phyloP scores from a whole-genome alignment of 345 rosid genomes.

The Brassica napus region DNA sequence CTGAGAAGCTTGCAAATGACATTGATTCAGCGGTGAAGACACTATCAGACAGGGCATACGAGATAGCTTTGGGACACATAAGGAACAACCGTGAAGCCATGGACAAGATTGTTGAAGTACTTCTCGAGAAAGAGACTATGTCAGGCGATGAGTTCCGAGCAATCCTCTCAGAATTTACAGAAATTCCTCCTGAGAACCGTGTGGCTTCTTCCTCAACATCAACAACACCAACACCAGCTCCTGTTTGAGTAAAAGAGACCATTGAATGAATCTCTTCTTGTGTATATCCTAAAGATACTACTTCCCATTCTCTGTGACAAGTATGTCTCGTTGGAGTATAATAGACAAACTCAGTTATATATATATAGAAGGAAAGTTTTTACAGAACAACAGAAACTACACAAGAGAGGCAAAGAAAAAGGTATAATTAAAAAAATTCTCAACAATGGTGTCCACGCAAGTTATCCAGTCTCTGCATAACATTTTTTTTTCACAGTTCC shows the following conservation, averaged over 20 bases:
- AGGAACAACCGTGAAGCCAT: conserved; percentile 93
- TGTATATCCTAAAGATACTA: conserved; percentile 29
- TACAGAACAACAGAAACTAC: not conserved
- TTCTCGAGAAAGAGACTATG: conserved; percentile 88
- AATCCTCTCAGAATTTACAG: conserved; percentile 81
- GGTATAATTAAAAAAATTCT: not conserved
- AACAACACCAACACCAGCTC: conserved; percentile 45
- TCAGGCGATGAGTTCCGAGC: conserved; percentile 89
- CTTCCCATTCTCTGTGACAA: conserved; percentile 21
- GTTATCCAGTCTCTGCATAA: not conserved
- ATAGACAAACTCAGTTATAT: not conserved
- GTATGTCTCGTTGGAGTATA: conserved; percentile 20
- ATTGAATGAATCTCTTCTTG: not conserved
- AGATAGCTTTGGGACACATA: conserved; percentile 72
- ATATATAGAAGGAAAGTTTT: not conserved
- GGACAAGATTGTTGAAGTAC: conserved; percentile 95
- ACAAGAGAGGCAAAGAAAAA: not conserved
- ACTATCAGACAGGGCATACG: conserved; percentile 76
- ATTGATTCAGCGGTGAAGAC: conserved; percentile 74
- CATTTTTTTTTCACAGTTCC: not conserved
- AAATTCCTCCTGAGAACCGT: conserved; percentile 80
- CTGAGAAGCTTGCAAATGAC: conserved; percentile 92
- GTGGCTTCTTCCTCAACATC: conserved; percentile 42
- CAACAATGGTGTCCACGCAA: not conserved
- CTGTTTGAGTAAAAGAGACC: conserved; percentile 25